Conservation (phyloP, 2,329 filamentous ascomycete genomes). For the Ophiostoma ulmi region DNA sequence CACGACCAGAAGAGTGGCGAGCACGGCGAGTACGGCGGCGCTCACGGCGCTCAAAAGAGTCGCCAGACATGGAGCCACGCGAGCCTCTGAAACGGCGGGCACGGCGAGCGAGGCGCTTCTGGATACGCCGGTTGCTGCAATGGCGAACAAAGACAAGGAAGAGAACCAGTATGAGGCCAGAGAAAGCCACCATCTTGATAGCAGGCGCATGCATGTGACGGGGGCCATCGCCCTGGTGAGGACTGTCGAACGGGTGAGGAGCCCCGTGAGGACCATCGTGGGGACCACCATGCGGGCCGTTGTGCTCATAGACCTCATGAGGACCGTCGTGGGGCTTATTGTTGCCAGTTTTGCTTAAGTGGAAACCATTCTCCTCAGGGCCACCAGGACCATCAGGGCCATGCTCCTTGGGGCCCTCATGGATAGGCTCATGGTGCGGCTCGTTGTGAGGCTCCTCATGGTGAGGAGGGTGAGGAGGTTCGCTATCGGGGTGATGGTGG, state of each 20-base stretch:
- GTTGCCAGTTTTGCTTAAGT: neutral
- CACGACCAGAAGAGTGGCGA: conserved; percentile 29
- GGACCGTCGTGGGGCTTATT: neutral
- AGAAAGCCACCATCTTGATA: conserved; percentile 18
- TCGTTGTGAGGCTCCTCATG: neutral
- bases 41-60: conserved; percentile 27
- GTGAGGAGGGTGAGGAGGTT: neutral
- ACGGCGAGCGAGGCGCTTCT: conserved; percentile 19
- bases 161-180: conserved; percentile 29
- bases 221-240: neutral
- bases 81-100: conserved; percentile 2
- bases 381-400: conserved; percentile 7
- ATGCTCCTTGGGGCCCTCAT: conserved; percentile 15
- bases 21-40: conserved; percentile 28
- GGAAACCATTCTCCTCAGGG: neutral
- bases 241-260: neutral
- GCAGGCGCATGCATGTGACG: neutral
- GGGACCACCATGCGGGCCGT: neutral
- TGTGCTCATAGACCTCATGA: neutral
- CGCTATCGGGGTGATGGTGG: neutral
- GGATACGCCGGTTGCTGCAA: conserved; percentile 28
- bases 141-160: conserved; percentile 31
- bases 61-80: neutral
- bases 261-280: neutral
- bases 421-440: neutral